These are phyloP conservation scores for Salix brachista DNA, from an alignment of 345 rosid species.

Conservation along the genomic window DNA sequence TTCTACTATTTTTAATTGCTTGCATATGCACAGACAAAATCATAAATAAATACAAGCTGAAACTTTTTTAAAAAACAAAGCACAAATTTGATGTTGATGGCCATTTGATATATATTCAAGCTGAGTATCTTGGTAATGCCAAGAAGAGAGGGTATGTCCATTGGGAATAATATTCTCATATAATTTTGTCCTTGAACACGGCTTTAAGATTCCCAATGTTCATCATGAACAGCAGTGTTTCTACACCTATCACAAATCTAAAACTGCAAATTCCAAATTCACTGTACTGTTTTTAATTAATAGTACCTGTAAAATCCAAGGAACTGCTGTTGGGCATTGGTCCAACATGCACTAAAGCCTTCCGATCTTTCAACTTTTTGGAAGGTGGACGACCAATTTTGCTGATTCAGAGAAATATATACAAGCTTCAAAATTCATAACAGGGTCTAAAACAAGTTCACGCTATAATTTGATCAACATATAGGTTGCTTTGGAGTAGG, in stretches of 20 bases:
- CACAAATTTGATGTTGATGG: not conserved
- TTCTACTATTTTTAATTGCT: not conserved
- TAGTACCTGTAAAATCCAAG: slow-evolving; percentile 60
- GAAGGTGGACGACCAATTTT: slow-evolving; percentile 84
- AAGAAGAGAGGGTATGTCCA: not conserved
- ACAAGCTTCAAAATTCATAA: slow-evolving; percentile 1
- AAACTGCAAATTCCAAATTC: not conserved
- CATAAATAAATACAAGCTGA: not conserved
- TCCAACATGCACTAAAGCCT: slow-evolving; percentile 51
- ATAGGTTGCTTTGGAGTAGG: not conserved
- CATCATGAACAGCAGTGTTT: not conserved
- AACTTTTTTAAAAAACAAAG: not conserved
- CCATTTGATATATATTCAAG: not conserved
- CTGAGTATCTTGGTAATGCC: not conserved
- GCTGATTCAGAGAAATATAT: slow-evolving; percentile 41
- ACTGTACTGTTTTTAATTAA: not conserved
- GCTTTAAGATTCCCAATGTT: not conserved
- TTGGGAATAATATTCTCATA: not conserved
- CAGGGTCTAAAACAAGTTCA: not conserved
- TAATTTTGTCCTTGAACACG: not conserved
- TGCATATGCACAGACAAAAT: not conserved
- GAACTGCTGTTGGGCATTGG: slow-evolving; percentile 41
- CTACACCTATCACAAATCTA: not conserved
- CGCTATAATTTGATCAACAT: slow-evolving; percentile 8
- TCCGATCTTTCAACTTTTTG: slow-evolving; percentile 78